Conservation (phyloP, 2,329 filamentous ascomycete genomes). For the Pezicula carpinea region DNA sequence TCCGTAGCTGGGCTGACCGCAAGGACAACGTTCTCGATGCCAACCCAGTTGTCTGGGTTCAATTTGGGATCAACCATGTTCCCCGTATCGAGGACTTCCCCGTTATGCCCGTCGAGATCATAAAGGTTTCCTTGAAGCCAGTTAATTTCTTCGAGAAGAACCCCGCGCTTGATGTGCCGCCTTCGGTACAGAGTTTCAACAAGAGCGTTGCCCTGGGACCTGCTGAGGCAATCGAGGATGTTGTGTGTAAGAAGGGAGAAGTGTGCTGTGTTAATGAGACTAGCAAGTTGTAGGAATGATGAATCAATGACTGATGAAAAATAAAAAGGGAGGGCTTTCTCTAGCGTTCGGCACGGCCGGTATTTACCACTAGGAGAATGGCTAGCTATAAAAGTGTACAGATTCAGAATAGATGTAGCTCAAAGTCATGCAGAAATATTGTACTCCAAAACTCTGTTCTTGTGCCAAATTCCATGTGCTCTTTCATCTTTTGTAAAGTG, state of each 20-base stretch:
- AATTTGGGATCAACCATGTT: constrained; percentile 59
- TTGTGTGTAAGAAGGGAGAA: constrained; percentile 14
- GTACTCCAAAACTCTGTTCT: constrained; percentile 10
- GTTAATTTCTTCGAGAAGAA: constrained; percentile 49
- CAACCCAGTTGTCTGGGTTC: constrained; percentile 54
- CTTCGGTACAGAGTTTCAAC: constrained; percentile 39
- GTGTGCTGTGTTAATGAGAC: constrained; percentile 21
- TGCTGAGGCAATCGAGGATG: constrained; percentile 13
- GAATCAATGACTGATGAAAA: background rate
- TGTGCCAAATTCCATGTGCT: too few relatives aligned
- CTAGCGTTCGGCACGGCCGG: constrained; percentile 6
- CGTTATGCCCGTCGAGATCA: constrained; percentile 60
- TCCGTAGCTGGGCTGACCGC: constrained; percentile 49
- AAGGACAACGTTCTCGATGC: constrained; percentile 43
- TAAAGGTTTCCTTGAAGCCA: constrained; percentile 44
- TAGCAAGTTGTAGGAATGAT: constrained; percentile 7
- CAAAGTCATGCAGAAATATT: constrained; percentile 24
- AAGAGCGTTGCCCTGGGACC: constrained; percentile 25
- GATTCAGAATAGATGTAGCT: constrained; percentile 13
- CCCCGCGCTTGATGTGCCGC: constrained; percentile 45
- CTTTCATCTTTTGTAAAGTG: background rate
- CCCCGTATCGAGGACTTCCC: constrained; percentile 63
- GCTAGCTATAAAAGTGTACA: constrained; percentile 13
- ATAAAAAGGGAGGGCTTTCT: background rate
- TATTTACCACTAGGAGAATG: constrained; percentile 12